These are phyloP conservation scores for Apiospora pterosperma DNA, from an alignment of 2,329 filamentous ascomycete species.

Conservation along the genomic window DNA sequence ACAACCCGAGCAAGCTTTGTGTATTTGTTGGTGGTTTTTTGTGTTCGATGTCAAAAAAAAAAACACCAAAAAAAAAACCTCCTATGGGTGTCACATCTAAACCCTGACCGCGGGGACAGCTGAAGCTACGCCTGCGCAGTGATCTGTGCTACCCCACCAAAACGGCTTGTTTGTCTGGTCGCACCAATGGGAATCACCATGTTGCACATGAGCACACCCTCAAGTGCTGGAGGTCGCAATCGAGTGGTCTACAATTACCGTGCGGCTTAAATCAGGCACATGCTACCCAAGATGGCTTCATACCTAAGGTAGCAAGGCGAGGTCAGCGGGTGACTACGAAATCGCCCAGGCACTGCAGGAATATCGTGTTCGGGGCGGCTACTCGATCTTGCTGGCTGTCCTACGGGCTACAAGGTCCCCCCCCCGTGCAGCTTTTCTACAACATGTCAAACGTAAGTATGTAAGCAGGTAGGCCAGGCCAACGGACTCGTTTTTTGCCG, in stretches of 20 bases:
- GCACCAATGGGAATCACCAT: neutral
- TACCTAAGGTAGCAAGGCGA: no score
- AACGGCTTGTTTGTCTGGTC: neutral
- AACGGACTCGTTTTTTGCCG: no score
- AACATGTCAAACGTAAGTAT: neutral
- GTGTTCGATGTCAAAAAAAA: neutral
- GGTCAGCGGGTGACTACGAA: neutral
- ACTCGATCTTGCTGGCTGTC: neutral
- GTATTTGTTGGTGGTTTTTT: neutral
- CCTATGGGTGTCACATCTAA: neutral
- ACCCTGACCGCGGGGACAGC: neutral
- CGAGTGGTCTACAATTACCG: neutral
- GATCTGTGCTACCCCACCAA: constrained; percentile 3
- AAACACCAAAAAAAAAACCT: no score
- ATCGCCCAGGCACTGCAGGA: neutral
- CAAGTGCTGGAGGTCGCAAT: neutral
- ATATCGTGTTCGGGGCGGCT: neutral
- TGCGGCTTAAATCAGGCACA: constrained; percentile 4
- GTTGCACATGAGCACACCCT: constrained; percentile 5
- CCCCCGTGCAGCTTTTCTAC: neutral
- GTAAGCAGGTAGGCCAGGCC: no score
- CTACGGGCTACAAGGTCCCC: neutral
- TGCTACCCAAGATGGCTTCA: neutral
- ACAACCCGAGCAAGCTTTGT: neutral
- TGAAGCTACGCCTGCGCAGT: neutral